Percentiles rank a stretch among this genome's conserved stretches.
Conservation (phyloP, 192 early-diverging fungal genomes). For the Backusella sp. region DNA sequence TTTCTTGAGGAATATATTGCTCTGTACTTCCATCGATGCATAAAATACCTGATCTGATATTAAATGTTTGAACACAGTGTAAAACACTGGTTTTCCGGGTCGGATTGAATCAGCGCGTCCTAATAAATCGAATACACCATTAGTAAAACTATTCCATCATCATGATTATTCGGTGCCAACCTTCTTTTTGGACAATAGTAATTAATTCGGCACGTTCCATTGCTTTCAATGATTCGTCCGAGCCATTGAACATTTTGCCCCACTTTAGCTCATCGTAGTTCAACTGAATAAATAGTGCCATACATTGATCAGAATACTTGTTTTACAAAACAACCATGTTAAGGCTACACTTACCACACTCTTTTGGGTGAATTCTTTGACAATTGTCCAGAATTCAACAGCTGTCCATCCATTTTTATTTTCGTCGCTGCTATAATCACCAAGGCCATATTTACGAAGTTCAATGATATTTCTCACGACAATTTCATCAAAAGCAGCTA, state of each 20-base stretch:
- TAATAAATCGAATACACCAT: slow-evolving; percentile 20
- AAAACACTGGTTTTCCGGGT: slow-evolving; percentile 82
- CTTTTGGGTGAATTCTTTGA: slow-evolving; percentile 64
- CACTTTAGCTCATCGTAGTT: slow-evolving; percentile 84
- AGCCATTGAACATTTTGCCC: slow-evolving; percentile 81
- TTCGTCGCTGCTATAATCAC: slow-evolving; percentile 53
- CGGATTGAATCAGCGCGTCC: slow-evolving; percentile 78
- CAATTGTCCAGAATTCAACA: slow-evolving; percentile 90
- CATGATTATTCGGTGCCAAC: slow-evolving; percentile 28
- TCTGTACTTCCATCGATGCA: slow-evolving; percentile 78
- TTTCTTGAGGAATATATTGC: slow-evolving; percentile 57
- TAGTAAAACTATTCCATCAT: not conserved
- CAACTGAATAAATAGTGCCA: slow-evolving; percentile 35
- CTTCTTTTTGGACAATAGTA: slow-evolving; percentile 70
- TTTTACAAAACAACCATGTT: not conserved
- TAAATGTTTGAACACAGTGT: slow-evolving; percentile 75
- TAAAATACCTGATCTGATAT: slow-evolving; percentile 66
- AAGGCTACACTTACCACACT: slow-evolving; percentile 19
- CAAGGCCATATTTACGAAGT: slow-evolving; percentile 85
- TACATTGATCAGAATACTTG: not conserved
- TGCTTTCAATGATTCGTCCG: slow-evolving; percentile 72
- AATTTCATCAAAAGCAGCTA: slow-evolving; percentile 83
- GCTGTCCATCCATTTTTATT: slow-evolving; percentile 65
- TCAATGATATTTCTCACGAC: slow-evolving; percentile 77
- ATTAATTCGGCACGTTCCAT: slow-evolving; percentile 94